A percentile compares a stretch with the other conserved stretches of the same genome.
Conservation (phyloP, 2,329 filamentous ascomycete genomes). For the Aureobasidium pullulans region DNA sequence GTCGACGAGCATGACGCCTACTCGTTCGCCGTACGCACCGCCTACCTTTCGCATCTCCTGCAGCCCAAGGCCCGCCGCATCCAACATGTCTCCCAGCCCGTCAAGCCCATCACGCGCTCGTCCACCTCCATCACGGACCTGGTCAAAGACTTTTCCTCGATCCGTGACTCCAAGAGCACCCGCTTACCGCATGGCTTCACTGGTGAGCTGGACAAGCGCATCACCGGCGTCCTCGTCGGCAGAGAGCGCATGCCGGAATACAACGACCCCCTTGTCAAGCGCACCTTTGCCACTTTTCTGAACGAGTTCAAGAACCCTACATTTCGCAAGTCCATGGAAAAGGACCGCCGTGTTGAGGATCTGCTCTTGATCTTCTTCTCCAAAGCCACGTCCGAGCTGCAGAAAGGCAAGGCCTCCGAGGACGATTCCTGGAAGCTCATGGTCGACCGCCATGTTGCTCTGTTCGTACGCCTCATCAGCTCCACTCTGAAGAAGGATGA, state of each 20-base stretch:
- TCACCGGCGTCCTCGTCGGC: conserved; percentile 73
- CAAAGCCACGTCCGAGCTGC: conserved; percentile 82
- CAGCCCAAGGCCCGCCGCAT: conserved; percentile 85
- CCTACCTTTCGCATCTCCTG: conserved; percentile 86
- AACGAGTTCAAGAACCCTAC: conserved; percentile 84
- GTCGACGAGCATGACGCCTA: conserved; percentile 69
- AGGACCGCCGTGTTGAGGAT: conserved; percentile 87
- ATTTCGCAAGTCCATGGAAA: conserved; percentile 87
- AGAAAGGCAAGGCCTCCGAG: conserved; percentile 64
- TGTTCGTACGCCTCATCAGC: conserved; percentile 83
- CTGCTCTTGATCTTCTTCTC: conserved; percentile 95
- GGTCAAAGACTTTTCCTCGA: conserved; percentile 74
- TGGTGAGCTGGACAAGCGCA: conserved; percentile 64
- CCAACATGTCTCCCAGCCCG: conserved; percentile 65
- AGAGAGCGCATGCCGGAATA: conserved; percentile 81
- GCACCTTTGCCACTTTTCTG: conserved; percentile 90
- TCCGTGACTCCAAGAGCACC: conserved; percentile 61
- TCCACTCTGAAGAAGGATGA: conserved; percentile 75
- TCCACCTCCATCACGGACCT: conserved; percentile 71
- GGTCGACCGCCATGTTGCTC: conserved; percentile 86
- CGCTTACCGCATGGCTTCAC: conserved; percentile 66
- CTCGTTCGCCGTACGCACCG: conserved; percentile 80
- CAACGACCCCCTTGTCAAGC: conserved; percentile 81
- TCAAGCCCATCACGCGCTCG: conserved; percentile 55
- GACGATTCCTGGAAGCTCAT: conserved; percentile 88